phyloP scores from a whole-genome alignment of 345 rosid genomes.

The Psidium friedrichsthalianum region DNA sequence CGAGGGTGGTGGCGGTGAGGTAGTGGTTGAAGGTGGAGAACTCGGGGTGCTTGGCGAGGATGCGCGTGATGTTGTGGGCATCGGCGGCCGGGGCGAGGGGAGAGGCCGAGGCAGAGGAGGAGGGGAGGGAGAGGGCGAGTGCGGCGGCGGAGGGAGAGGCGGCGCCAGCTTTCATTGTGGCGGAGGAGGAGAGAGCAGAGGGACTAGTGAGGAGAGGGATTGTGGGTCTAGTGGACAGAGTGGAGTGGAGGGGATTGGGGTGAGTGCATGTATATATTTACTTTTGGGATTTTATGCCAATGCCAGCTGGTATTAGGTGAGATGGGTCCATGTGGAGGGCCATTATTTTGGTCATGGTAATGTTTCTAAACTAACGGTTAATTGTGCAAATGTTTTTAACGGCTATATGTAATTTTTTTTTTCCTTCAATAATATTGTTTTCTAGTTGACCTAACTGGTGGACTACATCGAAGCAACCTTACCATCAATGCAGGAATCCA shows the following conservation, averaged over 20 bases:
- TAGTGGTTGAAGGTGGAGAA: constrained; percentile 96
- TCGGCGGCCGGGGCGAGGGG: neutral
- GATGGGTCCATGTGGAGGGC: neutral
- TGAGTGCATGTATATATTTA: constrained; percentile 24
- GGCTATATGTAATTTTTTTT: neutral
- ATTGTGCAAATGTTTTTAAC: neutral
- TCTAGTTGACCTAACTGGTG: neutral
- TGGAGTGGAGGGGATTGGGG: neutral
- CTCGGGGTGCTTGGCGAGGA: constrained; percentile 62
- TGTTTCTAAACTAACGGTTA: neutral
- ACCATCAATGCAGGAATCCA: neutral
- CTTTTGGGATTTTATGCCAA: constrained; percentile 4
- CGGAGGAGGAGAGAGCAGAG: neutral
- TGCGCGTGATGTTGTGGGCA: constrained; percentile 75
- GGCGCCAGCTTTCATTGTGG: constrained; percentile 11
- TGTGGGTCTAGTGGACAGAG: constrained; percentile 4
- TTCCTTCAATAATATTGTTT: neutral
- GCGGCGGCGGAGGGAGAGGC: neutral
- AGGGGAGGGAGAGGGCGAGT: neutral
- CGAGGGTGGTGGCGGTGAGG: constrained; percentile 77
- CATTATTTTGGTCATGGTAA: neutral
- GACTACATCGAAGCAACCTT: neutral
- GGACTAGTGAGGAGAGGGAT: neutral
- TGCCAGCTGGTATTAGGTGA: constrained; percentile 14
- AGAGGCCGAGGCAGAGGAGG: neutral